Evolutionary conservation across 208 protist genomes (phyloP).

Genomic region (Trypanosoma boissoni): DNA sequence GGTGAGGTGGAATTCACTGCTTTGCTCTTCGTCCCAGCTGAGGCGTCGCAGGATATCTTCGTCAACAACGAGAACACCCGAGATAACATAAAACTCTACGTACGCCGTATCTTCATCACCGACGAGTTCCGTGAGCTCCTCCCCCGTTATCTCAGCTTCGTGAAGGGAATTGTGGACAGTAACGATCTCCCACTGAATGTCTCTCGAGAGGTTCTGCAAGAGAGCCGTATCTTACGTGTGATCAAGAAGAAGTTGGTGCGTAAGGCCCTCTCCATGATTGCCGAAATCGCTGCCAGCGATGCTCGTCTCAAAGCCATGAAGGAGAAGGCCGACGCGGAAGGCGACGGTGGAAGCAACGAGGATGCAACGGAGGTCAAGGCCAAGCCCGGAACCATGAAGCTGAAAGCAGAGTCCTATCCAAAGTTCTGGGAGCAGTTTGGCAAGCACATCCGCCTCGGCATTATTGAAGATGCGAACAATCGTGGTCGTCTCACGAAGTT

Average conservation of each 20-base stretch:
- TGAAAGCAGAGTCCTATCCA: slow-evolving; percentile 79
- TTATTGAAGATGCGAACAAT: slow-evolving; percentile 97
- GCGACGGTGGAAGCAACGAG: slow-evolving; percentile 20
- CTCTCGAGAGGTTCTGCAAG: slow-evolving; percentile 98
- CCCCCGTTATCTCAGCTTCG: slow-evolving; percentile 94
- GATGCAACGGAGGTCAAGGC: neutral
- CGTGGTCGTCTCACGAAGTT: slow-evolving; percentile 95
- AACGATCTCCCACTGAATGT: slow-evolving; percentile 99
- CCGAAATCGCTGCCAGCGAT: slow-evolving; percentile 88
- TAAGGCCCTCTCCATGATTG: slow-evolving; percentile 93
- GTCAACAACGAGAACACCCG: slow-evolving; percentile 53
- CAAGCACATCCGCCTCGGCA: slow-evolving; percentile 96
- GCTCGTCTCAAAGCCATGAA: slow-evolving; percentile 40
- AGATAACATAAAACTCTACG: slow-evolving; percentile 95
- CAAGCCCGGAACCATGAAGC: slow-evolving; percentile 30
- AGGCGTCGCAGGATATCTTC: slow-evolving; percentile 89
- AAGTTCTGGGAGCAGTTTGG: slow-evolving; percentile 96
- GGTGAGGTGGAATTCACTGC: slow-evolving; percentile 97
- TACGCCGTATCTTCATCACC: slow-evolving; percentile 99
- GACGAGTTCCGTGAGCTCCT: slow-evolving; percentile 97
- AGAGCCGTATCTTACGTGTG: slow-evolving; percentile 93
- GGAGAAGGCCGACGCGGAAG: slow-evolving; percentile 32
- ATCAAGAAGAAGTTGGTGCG: slow-evolving; percentile 98
- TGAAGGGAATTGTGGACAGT: slow-evolving; percentile 98
- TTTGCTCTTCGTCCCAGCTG: slow-evolving; percentile 97